Conservation (phyloP, 1,284 basidiomycete species). For the Cerioporus squamosus region DNA sequence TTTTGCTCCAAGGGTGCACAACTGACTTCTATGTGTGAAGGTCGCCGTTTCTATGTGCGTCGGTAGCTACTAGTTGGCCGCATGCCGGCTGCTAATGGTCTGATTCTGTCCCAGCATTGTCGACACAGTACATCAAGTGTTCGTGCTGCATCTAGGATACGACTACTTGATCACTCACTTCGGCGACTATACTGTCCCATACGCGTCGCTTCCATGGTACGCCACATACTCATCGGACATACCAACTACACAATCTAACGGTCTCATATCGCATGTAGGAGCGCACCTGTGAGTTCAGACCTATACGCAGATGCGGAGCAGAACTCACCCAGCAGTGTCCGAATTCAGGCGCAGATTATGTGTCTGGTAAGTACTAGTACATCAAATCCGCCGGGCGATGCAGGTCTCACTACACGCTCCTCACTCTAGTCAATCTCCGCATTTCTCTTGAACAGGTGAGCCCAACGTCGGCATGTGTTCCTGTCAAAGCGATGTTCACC, state of each 20-base stretch:
- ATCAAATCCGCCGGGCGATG: too few species aligned
- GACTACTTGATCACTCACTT: background rate
- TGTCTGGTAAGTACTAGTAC: too few species aligned
- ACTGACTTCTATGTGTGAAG: too few species aligned
- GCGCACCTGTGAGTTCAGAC: background rate
- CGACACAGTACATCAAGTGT: background rate
- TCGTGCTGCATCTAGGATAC: background rate
- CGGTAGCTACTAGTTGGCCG: too few species aligned
- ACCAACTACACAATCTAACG: background rate
- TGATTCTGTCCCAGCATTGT: background rate
- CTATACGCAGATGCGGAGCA: too few species aligned
- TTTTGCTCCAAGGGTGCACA: background rate
- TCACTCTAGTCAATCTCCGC: too few species aligned
- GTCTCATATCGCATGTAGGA: background rate
- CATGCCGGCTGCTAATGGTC: background rate
- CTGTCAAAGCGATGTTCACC: too few species aligned
- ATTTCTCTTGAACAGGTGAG: too few species aligned
- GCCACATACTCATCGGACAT: background rate
- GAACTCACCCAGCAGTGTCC: too few species aligned
- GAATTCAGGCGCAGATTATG: too few species aligned
- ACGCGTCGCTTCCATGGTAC: constrained; percentile 1
- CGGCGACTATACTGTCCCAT: background rate
- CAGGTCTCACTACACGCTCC: too few species aligned
- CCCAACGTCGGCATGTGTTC: too few species aligned
- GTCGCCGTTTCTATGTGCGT: background rate